These are phyloP conservation scores for Trametes versicolor DNA, from an alignment of 1,284 basidiomycete species.

Conservation along the genomic window DNA sequence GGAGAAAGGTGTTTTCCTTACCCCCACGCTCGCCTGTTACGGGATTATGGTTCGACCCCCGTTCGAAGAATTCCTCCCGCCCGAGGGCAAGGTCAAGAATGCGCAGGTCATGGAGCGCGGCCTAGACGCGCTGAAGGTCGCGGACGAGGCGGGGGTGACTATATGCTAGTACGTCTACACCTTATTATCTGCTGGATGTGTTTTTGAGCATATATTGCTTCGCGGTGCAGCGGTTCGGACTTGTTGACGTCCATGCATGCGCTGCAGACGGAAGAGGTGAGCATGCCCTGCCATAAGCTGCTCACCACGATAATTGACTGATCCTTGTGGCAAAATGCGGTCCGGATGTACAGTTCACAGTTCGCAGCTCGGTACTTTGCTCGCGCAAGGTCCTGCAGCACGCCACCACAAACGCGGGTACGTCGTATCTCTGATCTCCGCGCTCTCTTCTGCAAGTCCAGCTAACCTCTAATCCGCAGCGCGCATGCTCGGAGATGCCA, in stretches of 20 bases:
- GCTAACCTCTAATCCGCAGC: constrained; percentile 35
- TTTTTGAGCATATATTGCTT: not conserved
- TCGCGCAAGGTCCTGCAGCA: constrained; percentile 51
- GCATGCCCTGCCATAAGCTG: not conserved
- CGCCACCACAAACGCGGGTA: constrained; percentile 55
- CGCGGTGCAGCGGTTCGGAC: constrained; percentile 49
- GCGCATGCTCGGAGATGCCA: constrained; percentile 49
- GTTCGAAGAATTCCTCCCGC: constrained; percentile 53
- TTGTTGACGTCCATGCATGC: constrained; percentile 52
- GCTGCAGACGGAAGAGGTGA: constrained; percentile 51
- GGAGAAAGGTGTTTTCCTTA: constrained; percentile 50
- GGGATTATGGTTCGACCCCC: constrained; percentile 56
- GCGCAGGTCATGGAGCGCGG: constrained; percentile 53
- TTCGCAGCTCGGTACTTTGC: constrained; percentile 50
- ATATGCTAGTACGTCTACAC: constrained; percentile 47
- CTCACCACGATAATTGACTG: too few relatives aligned
- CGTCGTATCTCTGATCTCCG: constrained; percentile 16
- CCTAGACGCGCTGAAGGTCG: constrained; percentile 48
- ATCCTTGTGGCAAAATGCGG: too few relatives aligned
- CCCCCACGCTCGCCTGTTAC: constrained; percentile 56
- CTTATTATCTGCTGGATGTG: not conserved
- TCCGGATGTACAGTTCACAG: constrained; percentile 51
- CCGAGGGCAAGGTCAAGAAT: constrained; percentile 52
- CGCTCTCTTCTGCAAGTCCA: not conserved
- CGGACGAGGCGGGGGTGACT: constrained; percentile 48